phyloP scores from a whole-genome alignment of 1,139 yeast species.

The Yamadazyma buinensis region DNA sequence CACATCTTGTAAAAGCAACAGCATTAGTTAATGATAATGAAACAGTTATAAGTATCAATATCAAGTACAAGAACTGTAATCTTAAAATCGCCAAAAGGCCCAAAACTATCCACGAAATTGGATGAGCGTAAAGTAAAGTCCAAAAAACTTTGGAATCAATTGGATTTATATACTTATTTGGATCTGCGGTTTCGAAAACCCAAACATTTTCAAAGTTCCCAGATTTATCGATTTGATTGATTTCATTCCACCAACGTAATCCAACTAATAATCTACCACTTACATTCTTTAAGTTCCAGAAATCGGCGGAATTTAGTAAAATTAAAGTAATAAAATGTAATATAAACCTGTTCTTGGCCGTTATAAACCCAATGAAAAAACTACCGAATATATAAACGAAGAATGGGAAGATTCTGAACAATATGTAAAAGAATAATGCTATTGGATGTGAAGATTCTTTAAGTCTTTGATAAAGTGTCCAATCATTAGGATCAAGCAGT shows the following conservation, averaged over 20 bases:
- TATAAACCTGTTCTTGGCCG: conserved; percentile 54
- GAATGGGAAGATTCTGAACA: conserved; percentile 62
- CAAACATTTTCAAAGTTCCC: conserved; percentile 69
- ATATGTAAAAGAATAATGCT: conserved; percentile 63
- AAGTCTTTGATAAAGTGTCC: conserved; percentile 26
- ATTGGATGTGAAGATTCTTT: conserved; percentile 76
- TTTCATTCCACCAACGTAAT: conserved; percentile 92
- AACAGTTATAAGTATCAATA: conserved; percentile 62
- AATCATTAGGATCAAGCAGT: conserved; percentile 15
- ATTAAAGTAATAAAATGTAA: conserved; percentile 76
- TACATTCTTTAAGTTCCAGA: conserved; percentile 91
- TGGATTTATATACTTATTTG: conserved; percentile 78
- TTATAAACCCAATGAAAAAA: conserved; percentile 46
- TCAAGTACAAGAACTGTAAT: conserved; percentile 70
- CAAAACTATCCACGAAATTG: conserved; percentile 69
- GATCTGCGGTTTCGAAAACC: conserved; percentile 89
- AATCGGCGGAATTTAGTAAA: conserved; percentile 77
- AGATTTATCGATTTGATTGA: conserved; percentile 31
- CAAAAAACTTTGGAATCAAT: conserved; percentile 89
- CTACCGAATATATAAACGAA: conserved; percentile 68
- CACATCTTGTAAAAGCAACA: conserved; percentile 87
- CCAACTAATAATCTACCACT: conserved; percentile 89
- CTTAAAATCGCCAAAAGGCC: conserved; percentile 76
- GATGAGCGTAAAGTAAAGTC: conserved; percentile 71
- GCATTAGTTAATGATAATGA: conserved; percentile 77